A percentile compares a stretch with the other conserved stretches of the same genome.
These are phyloP conservation scores for Fusarium drepaniforme DNA, from an alignment of 2,329 filamentous ascomycete species.

Conservation along the genomic window DNA sequence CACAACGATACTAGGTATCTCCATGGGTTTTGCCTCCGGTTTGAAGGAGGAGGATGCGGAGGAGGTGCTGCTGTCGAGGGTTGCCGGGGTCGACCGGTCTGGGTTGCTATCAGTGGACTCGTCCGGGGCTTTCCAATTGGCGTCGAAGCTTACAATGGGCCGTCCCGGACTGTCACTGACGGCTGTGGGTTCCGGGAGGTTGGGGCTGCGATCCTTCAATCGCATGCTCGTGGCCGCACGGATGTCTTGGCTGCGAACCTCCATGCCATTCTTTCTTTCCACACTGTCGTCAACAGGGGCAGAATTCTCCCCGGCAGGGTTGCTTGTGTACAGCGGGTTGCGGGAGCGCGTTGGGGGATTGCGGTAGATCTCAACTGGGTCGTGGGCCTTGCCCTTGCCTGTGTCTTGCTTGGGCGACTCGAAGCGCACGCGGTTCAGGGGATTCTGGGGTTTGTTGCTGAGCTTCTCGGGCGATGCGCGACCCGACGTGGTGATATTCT, in stretches of 20 bases:
- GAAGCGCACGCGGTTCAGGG: conserved; percentile 52
- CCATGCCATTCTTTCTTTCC: conserved; percentile 80
- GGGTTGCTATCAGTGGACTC: conserved; percentile 75
- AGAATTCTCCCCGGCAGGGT: conserved; percentile 56
- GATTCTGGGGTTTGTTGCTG: conserved; percentile 49
- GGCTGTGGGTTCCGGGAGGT: conserved; percentile 87
- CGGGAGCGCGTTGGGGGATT: conserved; percentile 87
- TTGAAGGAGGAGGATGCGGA: conserved; percentile 40
- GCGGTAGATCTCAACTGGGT: conserved; percentile 80
- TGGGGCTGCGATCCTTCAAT: conserved; percentile 86
- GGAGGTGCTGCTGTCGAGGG: conserved; percentile 31
- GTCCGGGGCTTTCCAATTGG: conserved; percentile 81
- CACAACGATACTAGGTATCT: conserved; percentile 68
- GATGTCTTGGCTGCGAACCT: conserved; percentile 89
- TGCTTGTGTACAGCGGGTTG: conserved; percentile 83
- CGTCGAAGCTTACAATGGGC: conserved; percentile 97
- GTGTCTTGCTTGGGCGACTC: conserved; percentile 56
- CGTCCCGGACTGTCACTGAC: conserved; percentile 92
- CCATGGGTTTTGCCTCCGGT: conserved; percentile 51
- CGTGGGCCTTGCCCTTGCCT: conserved; percentile 52
- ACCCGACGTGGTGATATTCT: conserved; percentile 32
- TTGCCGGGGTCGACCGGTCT: conserved; percentile 53
- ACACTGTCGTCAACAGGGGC: conserved; percentile 55
- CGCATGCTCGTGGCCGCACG: conserved; percentile 90
- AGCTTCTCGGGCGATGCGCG: conserved; percentile 50